These are phyloP conservation scores for Beta lomatogona DNA, from an alignment of 179 eudicot genomes.

Conservation along the genomic window DNA sequence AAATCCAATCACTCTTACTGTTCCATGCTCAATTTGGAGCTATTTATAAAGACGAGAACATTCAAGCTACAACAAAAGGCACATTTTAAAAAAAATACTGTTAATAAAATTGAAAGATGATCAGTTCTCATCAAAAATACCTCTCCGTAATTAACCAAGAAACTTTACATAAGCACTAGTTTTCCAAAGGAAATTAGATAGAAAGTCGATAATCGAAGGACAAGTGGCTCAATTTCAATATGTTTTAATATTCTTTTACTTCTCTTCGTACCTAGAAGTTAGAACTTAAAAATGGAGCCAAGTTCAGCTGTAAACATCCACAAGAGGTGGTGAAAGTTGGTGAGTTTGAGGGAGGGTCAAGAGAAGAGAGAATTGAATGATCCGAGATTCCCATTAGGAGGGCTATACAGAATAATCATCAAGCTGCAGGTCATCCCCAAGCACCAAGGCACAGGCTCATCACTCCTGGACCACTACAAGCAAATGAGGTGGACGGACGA, in stretches of 20 bases:
- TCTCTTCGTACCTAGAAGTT: neutral
- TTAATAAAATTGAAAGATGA: neutral
- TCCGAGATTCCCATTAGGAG: neutral
- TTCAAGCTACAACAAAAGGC: neutral
- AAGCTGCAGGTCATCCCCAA: neutral
- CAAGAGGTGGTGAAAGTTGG: neutral
- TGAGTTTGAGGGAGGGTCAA: neutral
- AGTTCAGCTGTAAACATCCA: neutral
- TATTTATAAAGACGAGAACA: neutral
- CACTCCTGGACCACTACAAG: neutral
- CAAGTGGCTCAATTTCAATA: neutral
- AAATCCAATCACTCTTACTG: neutral
- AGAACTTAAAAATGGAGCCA: neutral
- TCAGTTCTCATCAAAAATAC: neutral
- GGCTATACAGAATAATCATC: neutral
- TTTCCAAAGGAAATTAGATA: neutral
- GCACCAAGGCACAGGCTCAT: neutral
- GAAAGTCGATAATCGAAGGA: neutral
- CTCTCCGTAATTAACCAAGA: neutral
- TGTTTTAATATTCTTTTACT: neutral
- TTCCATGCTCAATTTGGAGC: neutral
- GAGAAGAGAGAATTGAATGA: neutral
- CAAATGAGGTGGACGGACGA: neutral
- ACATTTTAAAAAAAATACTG: neutral
- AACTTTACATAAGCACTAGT: neutral